Percentiles rank a stretch among this genome's conserved stretches.
Conservation (phyloP, 352 stramenopile genomes). For the Blastocystis sp. region DNA sequence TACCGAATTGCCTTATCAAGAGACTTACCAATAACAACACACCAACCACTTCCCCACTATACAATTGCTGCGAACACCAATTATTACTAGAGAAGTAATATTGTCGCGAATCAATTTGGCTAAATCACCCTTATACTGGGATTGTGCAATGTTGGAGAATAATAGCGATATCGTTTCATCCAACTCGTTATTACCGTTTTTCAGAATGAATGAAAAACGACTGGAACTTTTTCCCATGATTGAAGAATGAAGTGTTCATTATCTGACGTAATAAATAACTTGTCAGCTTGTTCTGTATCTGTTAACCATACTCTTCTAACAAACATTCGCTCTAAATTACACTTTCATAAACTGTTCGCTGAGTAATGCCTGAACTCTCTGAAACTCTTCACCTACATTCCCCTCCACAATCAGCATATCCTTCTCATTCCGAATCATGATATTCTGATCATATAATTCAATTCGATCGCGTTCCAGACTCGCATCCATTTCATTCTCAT, state of each 20-base stretch:
- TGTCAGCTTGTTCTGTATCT: too few relatives aligned
- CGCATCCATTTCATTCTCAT: conserved; percentile 9
- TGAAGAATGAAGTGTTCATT: too few relatives aligned
- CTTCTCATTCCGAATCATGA: conserved; percentile 43
- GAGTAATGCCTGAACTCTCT: conserved; percentile 30
- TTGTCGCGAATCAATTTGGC: neutral
- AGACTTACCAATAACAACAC: conserved; percentile 12
- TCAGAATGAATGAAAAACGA: neutral
- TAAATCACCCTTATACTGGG: neutral
- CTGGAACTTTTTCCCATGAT: too few relatives aligned
- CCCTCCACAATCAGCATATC: conserved; percentile 45
- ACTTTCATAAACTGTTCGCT: conserved; percentile 19
- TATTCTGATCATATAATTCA: neutral
- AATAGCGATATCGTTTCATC: neutral
- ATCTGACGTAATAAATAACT: too few relatives aligned
- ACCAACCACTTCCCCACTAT: conserved; percentile 22
- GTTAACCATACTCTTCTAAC: neutral
- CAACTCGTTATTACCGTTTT: neutral
- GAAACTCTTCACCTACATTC: neutral
- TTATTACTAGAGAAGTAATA: neutral
- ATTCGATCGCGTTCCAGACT: neutral
- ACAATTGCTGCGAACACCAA: neutral
- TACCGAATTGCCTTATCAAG: conserved; percentile 38
- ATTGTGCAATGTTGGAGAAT: conserved; percentile 20
- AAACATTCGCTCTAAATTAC: neutral